These are phyloP conservation scores for Ogataea nonfermentans DNA, from an alignment of 805 yeast genomes.

Conservation along the genomic window DNA sequence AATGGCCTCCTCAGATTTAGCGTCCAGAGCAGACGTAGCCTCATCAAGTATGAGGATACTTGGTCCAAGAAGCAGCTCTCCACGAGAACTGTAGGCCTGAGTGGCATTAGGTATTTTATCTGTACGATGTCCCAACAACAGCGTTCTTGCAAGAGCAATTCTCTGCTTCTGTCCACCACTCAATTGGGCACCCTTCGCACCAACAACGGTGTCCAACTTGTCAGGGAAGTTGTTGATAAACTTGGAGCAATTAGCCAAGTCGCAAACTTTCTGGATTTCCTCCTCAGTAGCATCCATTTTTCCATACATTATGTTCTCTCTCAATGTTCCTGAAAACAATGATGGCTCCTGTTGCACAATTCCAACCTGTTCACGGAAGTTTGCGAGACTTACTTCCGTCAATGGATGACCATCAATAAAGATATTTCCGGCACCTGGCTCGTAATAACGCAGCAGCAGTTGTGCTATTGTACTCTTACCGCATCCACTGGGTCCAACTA, in stretches of 20 bases:
- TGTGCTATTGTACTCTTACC: constrained; percentile 91
- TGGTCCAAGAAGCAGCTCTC: constrained; percentile 47
- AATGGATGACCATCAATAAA: constrained; percentile 64
- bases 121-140: constrained; percentile 48
- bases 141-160: constrained; percentile 85
- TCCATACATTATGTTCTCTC: constrained; percentile 83
- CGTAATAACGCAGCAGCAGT: constrained; percentile 78
- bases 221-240: constrained; percentile 78
- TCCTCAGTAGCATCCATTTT: constrained; percentile 56
- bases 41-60: constrained; percentile 83
- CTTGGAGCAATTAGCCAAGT: constrained; percentile 67
- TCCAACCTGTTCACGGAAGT: constrained; percentile 74
- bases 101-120: constrained; percentile 7
- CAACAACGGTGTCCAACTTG: constrained; percentile 77
- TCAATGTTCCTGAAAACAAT: constrained; percentile 78
- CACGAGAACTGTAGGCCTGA: constrained; percentile 23
- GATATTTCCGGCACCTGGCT: constrained; percentile 65
- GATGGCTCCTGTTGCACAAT: constrained; percentile 93
- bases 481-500: constrained; percentile 97
- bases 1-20: constrained; percentile 83
- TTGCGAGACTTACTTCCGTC: constrained; percentile 63
- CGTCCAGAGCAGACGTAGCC: constrained; percentile 91
- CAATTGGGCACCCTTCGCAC: constrained; percentile 82
- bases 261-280: constrained; percentile 58
- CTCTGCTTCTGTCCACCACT: constrained; percentile 97